Evolutionary conservation across 169 alveolate species (phyloP), one percentile per base, ranked within the genome.

Genomic region (Eimeria mitis): DNA sequence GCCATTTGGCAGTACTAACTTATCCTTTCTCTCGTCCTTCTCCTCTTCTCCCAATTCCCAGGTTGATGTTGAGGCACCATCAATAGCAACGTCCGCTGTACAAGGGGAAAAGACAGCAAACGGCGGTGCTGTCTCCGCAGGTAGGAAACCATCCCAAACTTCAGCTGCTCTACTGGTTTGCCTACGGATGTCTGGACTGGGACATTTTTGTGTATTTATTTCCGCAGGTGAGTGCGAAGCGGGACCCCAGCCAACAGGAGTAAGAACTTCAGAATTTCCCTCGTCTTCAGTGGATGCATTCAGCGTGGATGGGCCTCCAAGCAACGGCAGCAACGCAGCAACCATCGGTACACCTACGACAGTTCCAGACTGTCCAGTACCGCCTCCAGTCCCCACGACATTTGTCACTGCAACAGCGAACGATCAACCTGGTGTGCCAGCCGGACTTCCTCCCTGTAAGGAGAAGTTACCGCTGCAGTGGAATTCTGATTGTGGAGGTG

Each of bases 271-370:
- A 11, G 90, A 31, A 52, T 83, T 83, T 56, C 90, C 90, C 23
- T 83, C 90, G 34, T 83, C 90, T 6, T 83, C 90, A 34, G 90
- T 83, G 5, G 90, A 83, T 23, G 90, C 90, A 9, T 83, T 83
- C 52, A 83, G 76, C 56, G 90, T 83, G 23, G 90, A 83, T 37
- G 90, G 90, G 4, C 90, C 90, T 56, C 76, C 90, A 54, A 83
- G 44, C 90, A 83, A 25, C 75, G 31, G 90, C 90, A 83, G 42
- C 90, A 83, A 56, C 54, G 44, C 44, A 44, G 40, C 70, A 16
- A 37, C 42, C 75, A 34, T 42, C n/a, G 56, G 52, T 9, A 28
- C 76, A 54, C 71, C 90, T 49, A 9, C 90, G 13, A 52, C 52
- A 28, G 68, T 56, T 9, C 37, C 59, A 34, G 75, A 52, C 54